Percentiles rank a stretch among this genome's conserved stretches.
phyloP scores from a whole-genome alignment of 129 eudicot species.

The Artemisia annua region DNA sequence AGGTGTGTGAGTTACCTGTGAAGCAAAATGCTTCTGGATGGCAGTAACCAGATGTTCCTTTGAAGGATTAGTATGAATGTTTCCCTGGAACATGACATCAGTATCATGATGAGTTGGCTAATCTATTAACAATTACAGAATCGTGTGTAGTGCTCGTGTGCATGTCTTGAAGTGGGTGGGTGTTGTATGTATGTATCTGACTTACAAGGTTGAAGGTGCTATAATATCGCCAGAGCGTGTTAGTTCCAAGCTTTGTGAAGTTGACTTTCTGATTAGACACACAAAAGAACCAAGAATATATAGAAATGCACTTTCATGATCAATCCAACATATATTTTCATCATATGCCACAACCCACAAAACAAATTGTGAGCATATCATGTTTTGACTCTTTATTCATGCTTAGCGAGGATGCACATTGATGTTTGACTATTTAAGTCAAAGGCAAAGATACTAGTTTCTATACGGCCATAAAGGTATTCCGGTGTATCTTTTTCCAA shows the following conservation, averaged over 20 bases:
- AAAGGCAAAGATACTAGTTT: slow-evolving; percentile 15
- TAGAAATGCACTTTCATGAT: slow-evolving; percentile 9
- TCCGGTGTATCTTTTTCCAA: neutral
- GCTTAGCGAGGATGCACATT: neutral
- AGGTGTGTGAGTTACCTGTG: slow-evolving; percentile 55
- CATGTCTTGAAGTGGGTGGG: neutral
- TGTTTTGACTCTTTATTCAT: neutral
- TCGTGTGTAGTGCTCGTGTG: too few species aligned
- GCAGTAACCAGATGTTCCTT: slow-evolving; percentile 69
- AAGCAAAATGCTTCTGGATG: slow-evolving; percentile 87
- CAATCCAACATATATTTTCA: slow-evolving; percentile 6
- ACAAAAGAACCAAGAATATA: slow-evolving; percentile 1
- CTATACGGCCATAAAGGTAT: neutral
- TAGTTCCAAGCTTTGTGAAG: slow-evolving; percentile 69
- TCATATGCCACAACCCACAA: neutral
- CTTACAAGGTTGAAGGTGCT: slow-evolving; percentile 80
- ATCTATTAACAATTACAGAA: neutral
- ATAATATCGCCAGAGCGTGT: slow-evolving; percentile 80
- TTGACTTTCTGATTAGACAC: slow-evolving; percentile 63
- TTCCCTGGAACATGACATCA: slow-evolving; percentile 44
- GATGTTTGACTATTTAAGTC: slow-evolving; percentile 14
- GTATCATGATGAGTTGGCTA: neutral
- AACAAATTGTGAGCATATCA: too few species aligned
- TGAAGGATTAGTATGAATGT: slow-evolving; percentile 52
- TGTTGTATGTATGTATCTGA: too few species aligned